Conservation (phyloP, 2,329 filamentous ascomycete species). For the Xylariaceae sp. region DNA sequence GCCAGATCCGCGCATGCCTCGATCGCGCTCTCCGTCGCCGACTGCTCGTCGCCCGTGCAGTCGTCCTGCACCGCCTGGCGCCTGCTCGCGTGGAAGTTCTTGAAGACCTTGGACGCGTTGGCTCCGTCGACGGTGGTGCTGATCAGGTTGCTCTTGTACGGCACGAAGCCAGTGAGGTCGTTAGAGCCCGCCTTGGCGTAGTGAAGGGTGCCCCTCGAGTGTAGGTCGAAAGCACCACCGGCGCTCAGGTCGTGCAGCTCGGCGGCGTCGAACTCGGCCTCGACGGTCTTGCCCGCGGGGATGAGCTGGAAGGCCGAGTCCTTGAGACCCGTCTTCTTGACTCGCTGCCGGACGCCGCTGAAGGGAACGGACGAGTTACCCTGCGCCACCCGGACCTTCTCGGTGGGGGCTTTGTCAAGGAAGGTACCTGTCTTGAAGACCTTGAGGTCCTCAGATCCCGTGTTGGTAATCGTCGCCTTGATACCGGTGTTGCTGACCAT, state of each 20-base stretch:
- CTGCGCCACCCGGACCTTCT: conserved; percentile 47
- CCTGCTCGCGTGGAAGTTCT: conserved; percentile 45
- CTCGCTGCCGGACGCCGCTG: conserved; percentile 46
- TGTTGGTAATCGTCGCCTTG: conserved; percentile 50
- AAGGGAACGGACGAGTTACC: conserved; percentile 43
- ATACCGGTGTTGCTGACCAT: conserved; percentile 45
- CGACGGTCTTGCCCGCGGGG: conserved; percentile 42
- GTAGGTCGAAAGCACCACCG: conserved; percentile 51
- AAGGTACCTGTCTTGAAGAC: conserved; percentile 49
- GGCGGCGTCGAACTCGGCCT: conserved; percentile 49
- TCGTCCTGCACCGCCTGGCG: conserved; percentile 40
- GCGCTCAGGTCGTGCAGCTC: conserved; percentile 46
- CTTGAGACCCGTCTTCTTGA: conserved; percentile 39
- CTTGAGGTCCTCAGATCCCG: conserved; percentile 42
- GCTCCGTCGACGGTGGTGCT: conserved; percentile 51
- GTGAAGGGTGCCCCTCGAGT: conserved; percentile 50
- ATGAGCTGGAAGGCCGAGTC: conserved; percentile 47
- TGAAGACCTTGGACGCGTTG: conserved; percentile 45
- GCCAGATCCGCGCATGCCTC: conserved; percentile 50
- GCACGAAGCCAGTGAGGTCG: conserved; percentile 47
- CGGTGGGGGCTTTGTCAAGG: conserved; percentile 43
- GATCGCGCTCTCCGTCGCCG: conserved; percentile 45
- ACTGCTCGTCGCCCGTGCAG: conserved; percentile 44
- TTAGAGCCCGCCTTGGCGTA: conserved; percentile 48
- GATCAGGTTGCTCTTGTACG: conserved; percentile 55